Conservation (phyloP, 1,284 basidiomycete species). For the Apiotrichum gamsii region DNA sequence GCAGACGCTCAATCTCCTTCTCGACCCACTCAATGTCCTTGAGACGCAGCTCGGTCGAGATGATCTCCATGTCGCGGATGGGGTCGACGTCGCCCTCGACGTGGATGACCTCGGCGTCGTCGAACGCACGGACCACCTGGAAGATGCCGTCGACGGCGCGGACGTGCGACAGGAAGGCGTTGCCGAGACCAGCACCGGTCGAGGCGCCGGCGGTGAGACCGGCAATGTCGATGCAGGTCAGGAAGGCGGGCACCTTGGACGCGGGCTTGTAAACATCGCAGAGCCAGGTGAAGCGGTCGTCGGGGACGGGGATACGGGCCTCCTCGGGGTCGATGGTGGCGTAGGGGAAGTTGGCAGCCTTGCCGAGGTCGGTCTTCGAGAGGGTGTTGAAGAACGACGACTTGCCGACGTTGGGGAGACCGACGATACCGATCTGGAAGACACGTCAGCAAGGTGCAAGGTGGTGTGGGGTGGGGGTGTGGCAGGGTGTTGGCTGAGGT, state of each 20-base stretch:
- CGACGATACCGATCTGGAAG: conserved; percentile 87
- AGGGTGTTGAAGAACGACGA: conserved; percentile 93
- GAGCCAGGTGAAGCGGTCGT: conserved; percentile 91
- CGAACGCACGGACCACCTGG: conserved; percentile 96
- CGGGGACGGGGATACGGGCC: conserved; percentile 95
- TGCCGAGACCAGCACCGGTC: conserved; percentile 95
- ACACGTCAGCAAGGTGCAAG: too few relatives aligned
- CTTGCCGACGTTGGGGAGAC: conserved; percentile 90
- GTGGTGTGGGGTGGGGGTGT: too few relatives aligned
- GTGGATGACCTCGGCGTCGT: conserved; percentile 97
- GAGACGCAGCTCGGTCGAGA: conserved; percentile 82
- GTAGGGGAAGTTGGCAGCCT: conserved; percentile 97
- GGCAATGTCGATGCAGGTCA: conserved; percentile 98
- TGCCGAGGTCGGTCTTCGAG: conserved; percentile 85
- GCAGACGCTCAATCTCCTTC: conserved; percentile 75
- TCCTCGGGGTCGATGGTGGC: conserved; percentile 86
- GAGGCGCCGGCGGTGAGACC: conserved; percentile 95
- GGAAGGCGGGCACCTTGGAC: conserved; percentile 82
- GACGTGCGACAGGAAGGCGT: conserved; percentile 95
- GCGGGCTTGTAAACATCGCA: conserved; percentile 84
- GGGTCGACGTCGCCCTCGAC: conserved; percentile 98
- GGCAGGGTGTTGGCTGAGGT: too few relatives aligned
- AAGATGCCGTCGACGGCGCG: conserved; percentile 99
- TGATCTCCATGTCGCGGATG: conserved; percentile 95
- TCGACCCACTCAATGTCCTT: conserved; percentile 99